Evolutionary conservation across 129 eudicot genomes (phyloP), one percentile per base, ranked within the genome.

Genomic region (sunflower (Helianthus annuus)): DNA sequence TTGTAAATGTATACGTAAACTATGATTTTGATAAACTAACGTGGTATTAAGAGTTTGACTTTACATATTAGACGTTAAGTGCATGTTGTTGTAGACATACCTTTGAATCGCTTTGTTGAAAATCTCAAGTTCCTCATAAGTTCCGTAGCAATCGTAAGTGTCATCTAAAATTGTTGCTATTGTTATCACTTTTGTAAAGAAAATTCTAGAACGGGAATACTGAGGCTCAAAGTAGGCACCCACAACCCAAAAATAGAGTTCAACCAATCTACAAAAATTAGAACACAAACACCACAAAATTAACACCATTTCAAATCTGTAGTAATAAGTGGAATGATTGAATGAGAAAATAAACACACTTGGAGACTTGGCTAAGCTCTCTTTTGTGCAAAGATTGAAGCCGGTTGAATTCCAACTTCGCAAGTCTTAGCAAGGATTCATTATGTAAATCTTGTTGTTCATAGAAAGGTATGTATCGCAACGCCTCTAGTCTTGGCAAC

Each of bases 401-500:
- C n/a, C 15, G 14, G 14, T 57, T 57, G 38, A 57, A 57, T 19
- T 57, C 63, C 38, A 57, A 10, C 38, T 57, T 57, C 0, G 39
- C 63, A 34, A 57, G 63, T 24, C 7, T 22, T 57, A 57, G 38
- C 12, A 57, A 57, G 36, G 63, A 57, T 57, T 57, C 14, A 24
- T 22, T 24, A 24, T 57, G 63, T 10, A 13, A 24, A 22, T 57
- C 39, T 24, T 57, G 63, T 24, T 57, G 63, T 57, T 57, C 63
- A 57, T 22, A 57, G n/a, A 57, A 57, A 10, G 63, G 63, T 24
- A 57, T 57, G 63, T 57, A 57, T 57, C n/a, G 63, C 38, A 57
- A 3, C 6, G 38, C 14, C 4, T 57, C 63, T 22, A 57, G 39
- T 19, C 22, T 19, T 19, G 22, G 22, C 14, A 57, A 57, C 63